Evolutionary conservation across 2,329 filamentous ascomycete species (phyloP).

Genomic region (Septoria linicola): DNA sequence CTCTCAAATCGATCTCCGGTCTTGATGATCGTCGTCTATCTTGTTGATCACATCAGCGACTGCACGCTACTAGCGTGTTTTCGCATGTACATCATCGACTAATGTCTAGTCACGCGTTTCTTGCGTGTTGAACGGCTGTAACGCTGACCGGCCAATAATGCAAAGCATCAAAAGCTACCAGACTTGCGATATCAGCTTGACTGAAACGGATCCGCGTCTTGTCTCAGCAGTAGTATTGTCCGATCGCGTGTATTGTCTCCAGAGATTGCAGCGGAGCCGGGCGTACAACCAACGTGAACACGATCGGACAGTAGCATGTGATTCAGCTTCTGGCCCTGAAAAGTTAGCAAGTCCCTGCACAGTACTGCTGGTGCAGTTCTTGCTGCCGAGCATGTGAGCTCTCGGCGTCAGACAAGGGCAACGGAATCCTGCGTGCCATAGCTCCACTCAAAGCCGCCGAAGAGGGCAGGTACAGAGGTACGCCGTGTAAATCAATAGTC

Average conservation of each 20-base stretch:
- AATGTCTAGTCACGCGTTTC: not conserved
- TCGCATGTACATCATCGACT: not conserved
- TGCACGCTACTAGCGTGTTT: too few species aligned
- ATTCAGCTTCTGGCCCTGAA: not conserved
- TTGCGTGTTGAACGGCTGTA: not conserved
- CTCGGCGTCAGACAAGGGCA: not conserved
- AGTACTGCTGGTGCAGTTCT: too few species aligned
- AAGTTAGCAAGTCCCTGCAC: not conserved
- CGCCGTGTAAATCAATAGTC: conserved; percentile 1
- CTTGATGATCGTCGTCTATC: conserved; percentile 2
- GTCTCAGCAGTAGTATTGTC: not conserved
- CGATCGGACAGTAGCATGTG: conserved; percentile 1
- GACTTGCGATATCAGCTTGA: conserved; percentile 6
- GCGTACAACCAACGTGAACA: not conserved
- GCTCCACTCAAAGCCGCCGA: conserved; percentile 2
- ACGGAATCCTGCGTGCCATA: not conserved
- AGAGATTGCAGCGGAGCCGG: not conserved
- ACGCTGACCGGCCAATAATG: not conserved
- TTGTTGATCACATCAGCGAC: too few species aligned
- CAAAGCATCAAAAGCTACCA: conserved; percentile 12
- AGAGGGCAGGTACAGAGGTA: conserved; percentile 11
- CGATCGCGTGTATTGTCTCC: conserved; percentile 6
- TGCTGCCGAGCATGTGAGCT: not conserved
- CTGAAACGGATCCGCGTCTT: not conserved
- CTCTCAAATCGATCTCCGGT: conserved; percentile 10